Evolutionary conservation across 768 basidiomycete species (phyloP), one percentile per base, ranked within the genome.

Genomic region (Clitopilus passeckerianus): DNA sequence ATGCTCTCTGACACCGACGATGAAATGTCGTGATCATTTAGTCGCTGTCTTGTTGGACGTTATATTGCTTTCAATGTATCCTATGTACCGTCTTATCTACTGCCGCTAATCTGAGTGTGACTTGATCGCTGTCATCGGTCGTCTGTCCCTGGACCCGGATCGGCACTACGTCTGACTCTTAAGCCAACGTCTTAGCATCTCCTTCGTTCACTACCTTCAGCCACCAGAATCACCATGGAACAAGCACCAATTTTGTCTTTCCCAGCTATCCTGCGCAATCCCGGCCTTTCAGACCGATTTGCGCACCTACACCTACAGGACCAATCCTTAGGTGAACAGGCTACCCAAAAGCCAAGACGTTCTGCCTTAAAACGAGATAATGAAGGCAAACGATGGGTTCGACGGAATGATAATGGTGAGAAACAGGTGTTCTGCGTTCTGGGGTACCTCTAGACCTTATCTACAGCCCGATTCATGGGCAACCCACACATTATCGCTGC

Each of bases 1-100:
- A 82, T 86, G 71, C 84, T 96, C 54, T 89, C 89, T 6, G 92
- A 95, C 69, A 92, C 91, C 1, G 93, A 95, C 68, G 93, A 91
- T 27, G 90, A 90, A 56, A 88, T 87, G 86, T 76, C 81, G 68
- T 88, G 75, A 66, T 55, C 20, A 9, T 56, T 64, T 34, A 56
- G 5, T 34, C 6, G 18, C n/a, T 54, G 24, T 7, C 7, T 30
- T 30, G 7, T 3, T 30, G 27, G 27, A 30, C 27, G 4, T 52
- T 50, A 2, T 52, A 22, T 52, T 50, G 44, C 34, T 58, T 23
- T 50, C n/a, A 10, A 50, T 18, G 18, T 57, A 43, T 41, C 23
- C 16, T 18, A 44, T 43, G 37, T 27, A 57, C 44, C 41, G 27
- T 6, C 3, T 27, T 56, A 61, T 60, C 59, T 60, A 60, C 57